phyloP scores from a whole-genome alignment of 176 grass and related monocot genomes.

The Carex cristatella region DNA sequence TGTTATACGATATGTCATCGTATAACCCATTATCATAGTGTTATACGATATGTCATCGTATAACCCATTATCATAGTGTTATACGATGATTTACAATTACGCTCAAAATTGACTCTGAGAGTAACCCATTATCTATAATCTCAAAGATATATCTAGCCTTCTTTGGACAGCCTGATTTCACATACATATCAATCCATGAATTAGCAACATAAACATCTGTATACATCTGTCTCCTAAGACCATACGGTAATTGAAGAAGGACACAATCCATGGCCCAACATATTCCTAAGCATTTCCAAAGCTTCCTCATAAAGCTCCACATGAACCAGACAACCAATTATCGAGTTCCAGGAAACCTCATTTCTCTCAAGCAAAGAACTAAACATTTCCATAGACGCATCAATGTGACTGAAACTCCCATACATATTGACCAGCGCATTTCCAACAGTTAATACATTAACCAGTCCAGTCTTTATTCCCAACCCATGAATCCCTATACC shows the following conservation, averaged over 20 bases:
- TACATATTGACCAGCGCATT: constrained; percentile 79
- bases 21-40: constrained; percentile 73
- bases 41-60: constrained; percentile 85
- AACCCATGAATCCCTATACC: constrained; percentile 54
- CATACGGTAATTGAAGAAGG: constrained; percentile 55
- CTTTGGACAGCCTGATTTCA: constrained; percentile 51
- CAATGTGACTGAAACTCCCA: constrained; percentile 45
- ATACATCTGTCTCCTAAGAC: constrained; percentile 43
- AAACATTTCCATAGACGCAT: constrained; percentile 39
- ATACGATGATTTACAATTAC: too few relatives aligned
- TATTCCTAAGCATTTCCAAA: constrained; percentile 39
- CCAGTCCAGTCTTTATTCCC: constrained; percentile 43
- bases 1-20: constrained; percentile 80
- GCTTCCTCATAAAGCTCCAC: constrained; percentile 34
- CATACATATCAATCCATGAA: constrained; percentile 83
- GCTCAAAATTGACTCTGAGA: constrained; percentile 50
- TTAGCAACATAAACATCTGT: constrained; percentile 70
- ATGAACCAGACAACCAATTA: constrained; percentile 56
- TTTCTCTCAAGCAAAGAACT: constrained; percentile 39
- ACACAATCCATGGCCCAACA: constrained; percentile 23
- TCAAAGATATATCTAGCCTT: constrained; percentile 52
- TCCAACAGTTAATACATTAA: constrained; percentile 34
- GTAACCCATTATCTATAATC: constrained; percentile 65
- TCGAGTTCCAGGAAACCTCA: constrained; percentile 77
- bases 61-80: constrained; percentile 81